Percentiles rank a stretch among this genome's conserved stretches.
Evolutionary conservation across 2,329 filamentous ascomycete genomes (phyloP).

Genomic region (Zalaria sp.): DNA sequence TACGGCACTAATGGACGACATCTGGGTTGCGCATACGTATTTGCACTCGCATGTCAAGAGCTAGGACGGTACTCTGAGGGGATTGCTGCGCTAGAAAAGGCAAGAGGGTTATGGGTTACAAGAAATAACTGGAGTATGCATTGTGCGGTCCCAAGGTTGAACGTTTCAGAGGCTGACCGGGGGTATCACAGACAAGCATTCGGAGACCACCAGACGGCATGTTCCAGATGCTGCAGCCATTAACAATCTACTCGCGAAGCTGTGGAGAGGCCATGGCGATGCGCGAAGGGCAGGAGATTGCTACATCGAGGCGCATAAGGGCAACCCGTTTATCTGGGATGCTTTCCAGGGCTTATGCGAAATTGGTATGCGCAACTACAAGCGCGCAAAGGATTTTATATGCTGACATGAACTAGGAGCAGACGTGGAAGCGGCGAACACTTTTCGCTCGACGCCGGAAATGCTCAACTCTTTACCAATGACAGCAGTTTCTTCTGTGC

Average conservation of each 20-base stretch:
- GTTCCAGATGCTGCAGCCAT: constrained; percentile 73
- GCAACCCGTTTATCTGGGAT: constrained; percentile 97
- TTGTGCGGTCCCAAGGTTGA: constrained; percentile 3
- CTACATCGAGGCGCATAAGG: constrained; percentile 77
- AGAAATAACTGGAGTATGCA: constrained; percentile 63
- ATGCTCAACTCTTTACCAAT: constrained; percentile 37
- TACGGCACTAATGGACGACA: constrained; percentile 58
- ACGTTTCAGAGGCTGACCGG: neutral
- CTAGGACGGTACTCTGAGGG: constrained; percentile 71
- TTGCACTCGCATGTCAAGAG: constrained; percentile 74
- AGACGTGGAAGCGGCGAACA: constrained; percentile 65
- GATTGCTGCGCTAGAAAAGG: constrained; percentile 69
- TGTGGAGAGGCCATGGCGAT: constrained; percentile 69
- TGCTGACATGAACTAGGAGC: constrained; percentile 41
- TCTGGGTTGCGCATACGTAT: constrained; percentile 79
- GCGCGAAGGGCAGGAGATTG: constrained; percentile 70
- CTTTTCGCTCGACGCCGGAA: constrained; percentile 64
- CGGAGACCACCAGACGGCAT: constrained; percentile 57
- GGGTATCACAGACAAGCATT: constrained; percentile 47
- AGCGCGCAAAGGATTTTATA: too few species aligned
- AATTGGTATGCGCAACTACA: constrained; percentile 33
- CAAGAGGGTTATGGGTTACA: constrained; percentile 58
- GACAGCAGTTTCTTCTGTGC: constrained; percentile 3
- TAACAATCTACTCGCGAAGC: constrained; percentile 71
- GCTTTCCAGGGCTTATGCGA: constrained; percentile 83